Evolutionary conservation across 1,284 basidiomycete species (phyloP).

Genomic region (Golubevia sp.): DNA sequence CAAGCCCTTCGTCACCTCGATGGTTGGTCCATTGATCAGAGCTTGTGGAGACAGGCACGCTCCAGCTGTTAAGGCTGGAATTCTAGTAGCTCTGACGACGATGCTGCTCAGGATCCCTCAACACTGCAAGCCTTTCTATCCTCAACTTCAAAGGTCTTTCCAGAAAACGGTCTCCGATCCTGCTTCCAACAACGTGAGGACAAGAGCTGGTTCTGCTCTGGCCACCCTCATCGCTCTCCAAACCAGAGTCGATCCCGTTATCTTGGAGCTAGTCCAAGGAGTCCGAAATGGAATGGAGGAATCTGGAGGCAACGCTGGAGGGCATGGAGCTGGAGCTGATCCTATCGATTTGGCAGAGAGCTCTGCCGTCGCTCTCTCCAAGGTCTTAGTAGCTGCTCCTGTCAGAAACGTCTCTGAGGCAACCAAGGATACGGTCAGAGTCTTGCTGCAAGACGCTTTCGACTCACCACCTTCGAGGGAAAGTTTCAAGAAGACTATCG

Average conservation of each 20-base stretch:
- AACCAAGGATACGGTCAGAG: slow-evolving; percentile 22
- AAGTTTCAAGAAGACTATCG: slow-evolving; percentile 23
- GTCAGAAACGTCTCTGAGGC: slow-evolving; percentile 35
- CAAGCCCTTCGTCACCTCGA: slow-evolving; percentile 94
- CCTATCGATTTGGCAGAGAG: slow-evolving; percentile 22
- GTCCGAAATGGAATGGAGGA: slow-evolving; percentile 71
- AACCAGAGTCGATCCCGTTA: slow-evolving; percentile 75
- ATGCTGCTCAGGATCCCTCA: slow-evolving; percentile 70
- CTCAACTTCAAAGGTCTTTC: slow-evolving; percentile 94
- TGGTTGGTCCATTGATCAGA: slow-evolving; percentile 89
- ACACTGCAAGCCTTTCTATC: slow-evolving; percentile 97
- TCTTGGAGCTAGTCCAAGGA: slow-evolving; percentile 75
- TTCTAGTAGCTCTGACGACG: slow-evolving; percentile 45
- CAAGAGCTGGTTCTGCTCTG: slow-evolving; percentile 79
- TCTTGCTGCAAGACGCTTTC: slow-evolving; percentile 33
- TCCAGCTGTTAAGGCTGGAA: slow-evolving; percentile 55
- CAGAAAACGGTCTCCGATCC: slow-evolving; percentile 89
- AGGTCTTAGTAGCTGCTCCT: slow-evolving; percentile 34
- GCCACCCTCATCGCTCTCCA: slow-evolving; percentile 92
- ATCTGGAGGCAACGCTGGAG: too few species aligned
- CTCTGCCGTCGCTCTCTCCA: slow-evolving; percentile 28
- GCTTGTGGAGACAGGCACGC: slow-evolving; percentile 58
- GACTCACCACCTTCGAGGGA: slow-evolving; percentile 15
- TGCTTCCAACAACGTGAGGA: slow-evolving; percentile 78
- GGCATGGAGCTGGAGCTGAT: background rate